Conservation (phyloP, 139 green algal species). For the Tetradesmus obliquus region DNA sequence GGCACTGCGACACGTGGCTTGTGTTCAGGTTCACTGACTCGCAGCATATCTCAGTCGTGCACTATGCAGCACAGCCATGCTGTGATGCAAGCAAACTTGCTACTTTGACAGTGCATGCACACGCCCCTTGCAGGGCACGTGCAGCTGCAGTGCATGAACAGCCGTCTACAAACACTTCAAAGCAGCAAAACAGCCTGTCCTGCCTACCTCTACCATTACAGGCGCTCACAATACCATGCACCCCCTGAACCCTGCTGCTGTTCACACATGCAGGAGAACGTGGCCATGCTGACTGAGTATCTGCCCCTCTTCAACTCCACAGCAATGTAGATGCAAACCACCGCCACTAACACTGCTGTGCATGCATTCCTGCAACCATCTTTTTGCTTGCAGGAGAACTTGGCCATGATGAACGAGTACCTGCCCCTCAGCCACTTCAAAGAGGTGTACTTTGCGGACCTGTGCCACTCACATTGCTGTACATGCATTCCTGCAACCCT, state of each 20-base stretch:
- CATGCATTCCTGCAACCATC: not conserved
- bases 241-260: too few relatives aligned
- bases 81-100: not conserved
- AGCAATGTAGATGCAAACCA: slow-evolving; percentile 92
- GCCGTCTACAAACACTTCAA: too few relatives aligned
- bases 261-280: slow-evolving; percentile 90
- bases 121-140: too few relatives aligned
- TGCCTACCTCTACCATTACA: too few relatives aligned
- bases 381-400: not conserved
- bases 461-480: slow-evolving; percentile 68
- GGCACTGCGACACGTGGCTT: too few relatives aligned
- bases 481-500: too few relatives aligned
- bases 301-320: slow-evolving; percentile 90
- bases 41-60: not conserved
- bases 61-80: not conserved
- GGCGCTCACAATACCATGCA: too few relatives aligned
- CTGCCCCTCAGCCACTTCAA: not conserved
- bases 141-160: too few relatives aligned
- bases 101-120: not conserved
- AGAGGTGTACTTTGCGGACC: too few relatives aligned
- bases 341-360: too few relatives aligned
- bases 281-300: slow-evolving; percentile 96
- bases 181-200: too few relatives aligned
- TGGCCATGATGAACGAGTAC: not conserved
- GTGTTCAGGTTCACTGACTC: too few relatives aligned